Evolutionary conservation across 148 eudicot genomes (phyloP), one percentile per base, ranked within the genome.

Genomic region (Fallopia convolvulus): DNA sequence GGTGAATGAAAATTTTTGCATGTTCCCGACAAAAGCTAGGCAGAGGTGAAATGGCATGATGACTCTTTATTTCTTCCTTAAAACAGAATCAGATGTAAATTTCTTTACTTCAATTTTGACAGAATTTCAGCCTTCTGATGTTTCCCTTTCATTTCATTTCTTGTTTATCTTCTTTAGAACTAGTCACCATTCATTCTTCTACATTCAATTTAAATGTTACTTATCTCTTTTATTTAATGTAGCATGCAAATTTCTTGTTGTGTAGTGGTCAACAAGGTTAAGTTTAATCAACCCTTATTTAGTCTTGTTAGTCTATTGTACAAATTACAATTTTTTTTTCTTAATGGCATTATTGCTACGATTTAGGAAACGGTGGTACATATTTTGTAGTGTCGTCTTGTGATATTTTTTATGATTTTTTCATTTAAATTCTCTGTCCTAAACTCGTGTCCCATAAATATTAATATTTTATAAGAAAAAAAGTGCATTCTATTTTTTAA

Each of bases 21-120:
- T 63, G 70, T 63, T 63, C 70, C 70, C 70, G 70, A 63, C 70
- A 63, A 63, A 63, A 13, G 30, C 30, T 26, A 14, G 70, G 15
- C 30, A 33, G 36, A 33, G 11, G 17, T 63, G 39, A 55, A 55
- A 63, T 63, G 17, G 23, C 26, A 63, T 63, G 17, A 63, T 63
- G 39, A 63, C 70, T 14, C 17, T 63, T 63, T 61, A 23, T 30
- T 63, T 63, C 12, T 26, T 63, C 30, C 70, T 32, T 17, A 13
- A 63, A 63, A 63, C 39, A 30, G 70, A 30, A 63, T 26, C 70
- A 63, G 17, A 63, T 63, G 70, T 30, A 44, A 44, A 44, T 63
- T 63, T 63, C 39, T 63, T 63, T 63, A 18, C 39, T 63, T 63
- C 40, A 26, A 26, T 40, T 63, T 63, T 63, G 20, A 63, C 40